Evolutionary conservation across 2,329 filamentous ascomycete species (phyloP).

Genomic region (Penicillium brasilianum): DNA sequence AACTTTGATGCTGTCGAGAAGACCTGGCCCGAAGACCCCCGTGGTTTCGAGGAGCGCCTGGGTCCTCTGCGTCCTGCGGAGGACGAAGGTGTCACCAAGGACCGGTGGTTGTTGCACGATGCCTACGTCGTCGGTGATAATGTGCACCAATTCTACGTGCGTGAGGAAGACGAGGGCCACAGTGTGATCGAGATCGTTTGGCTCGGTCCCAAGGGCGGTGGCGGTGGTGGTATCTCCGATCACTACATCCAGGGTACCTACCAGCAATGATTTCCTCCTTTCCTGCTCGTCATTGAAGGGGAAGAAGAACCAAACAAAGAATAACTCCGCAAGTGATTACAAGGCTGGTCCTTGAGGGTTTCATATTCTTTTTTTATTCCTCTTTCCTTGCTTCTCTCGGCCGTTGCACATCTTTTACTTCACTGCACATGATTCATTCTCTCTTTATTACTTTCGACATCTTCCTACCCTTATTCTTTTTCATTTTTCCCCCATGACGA

Average conservation of each 20-base stretch:
- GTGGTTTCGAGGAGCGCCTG: slow-evolving; percentile 46
- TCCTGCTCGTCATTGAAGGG: slow-evolving; percentile 18
- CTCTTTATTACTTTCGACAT: slow-evolving; percentile 18
- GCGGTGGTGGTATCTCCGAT: slow-evolving; percentile 42
- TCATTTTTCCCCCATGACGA: slow-evolving; percentile 18
- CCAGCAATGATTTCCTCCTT: slow-evolving; percentile 31
- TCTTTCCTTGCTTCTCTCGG: slow-evolving; percentile 10
- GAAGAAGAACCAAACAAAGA: slow-evolving; percentile 9
- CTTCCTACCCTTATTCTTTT: slow-evolving; percentile 24
- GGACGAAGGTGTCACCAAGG: slow-evolving; percentile 47
- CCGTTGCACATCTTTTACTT: slow-evolving; percentile 36
- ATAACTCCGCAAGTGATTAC: slow-evolving; percentile 30
- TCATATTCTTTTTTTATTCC: slow-evolving; percentile 19
- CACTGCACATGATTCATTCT: slow-evolving; percentile 44
- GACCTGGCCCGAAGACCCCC: slow-evolving; percentile 51
- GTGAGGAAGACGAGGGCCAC: slow-evolving; percentile 47
- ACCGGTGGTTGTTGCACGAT: slow-evolving; percentile 48
- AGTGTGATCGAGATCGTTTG: slow-evolving; percentile 52
- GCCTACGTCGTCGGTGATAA: slow-evolving; percentile 48
- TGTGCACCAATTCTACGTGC: slow-evolving; percentile 50
- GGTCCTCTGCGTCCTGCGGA: slow-evolving; percentile 48
- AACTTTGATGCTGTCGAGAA: slow-evolving; percentile 51
- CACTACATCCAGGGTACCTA: slow-evolving; percentile 35
- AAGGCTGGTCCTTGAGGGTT: slow-evolving; percentile 44
- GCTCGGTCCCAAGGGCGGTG: slow-evolving; percentile 47